Base-by-base conservation (phyloP, 768 basidiomycete species). In the Hericium rajendrae region DNA sequence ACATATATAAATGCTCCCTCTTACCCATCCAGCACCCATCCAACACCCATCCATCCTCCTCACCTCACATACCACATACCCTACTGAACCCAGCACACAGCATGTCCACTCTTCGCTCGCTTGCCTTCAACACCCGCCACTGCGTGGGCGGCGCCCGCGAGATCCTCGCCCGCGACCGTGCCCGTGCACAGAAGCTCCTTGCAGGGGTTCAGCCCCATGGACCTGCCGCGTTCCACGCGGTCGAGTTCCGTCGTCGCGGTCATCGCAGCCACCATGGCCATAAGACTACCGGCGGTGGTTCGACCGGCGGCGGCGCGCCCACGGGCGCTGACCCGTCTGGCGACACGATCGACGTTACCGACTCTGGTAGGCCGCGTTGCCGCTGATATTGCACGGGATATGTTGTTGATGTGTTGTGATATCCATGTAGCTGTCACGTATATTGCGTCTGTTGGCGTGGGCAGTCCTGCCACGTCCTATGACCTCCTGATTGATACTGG, bases 401-500 rank as follows among this genome's bases (percentile, higher is more conserved):
- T 28, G 22, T n/a, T 24, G 13, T 11, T 48, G 20, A 20, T 54
- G 24, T 11, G 20, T 11, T 43, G 28, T 51, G 67, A 64, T 58
- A 48, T 16, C 18, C 15, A 52, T 26, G n/a, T 57, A 65, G 74
- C 71, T 55, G 79, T 84, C 10, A 80, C 78, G 15, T 85, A 85
- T 66, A 78, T 76, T 8, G 70, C 74, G 58, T 63, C 73, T 15
- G 76, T 84, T 43, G 76, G 76, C 51, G 73, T 86, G 20, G 82
- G 82, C 8, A 71, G 63, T 50, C 81, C 81, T 6, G 63, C 78
- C 2, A 77, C 76, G 4, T 59, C 72, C 51, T 82, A 74, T 64
- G 76, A 67, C 2, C 76, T 85, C 41, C 72, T 84, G 51, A 81
- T 83, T 37, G 82, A 84, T 56, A 84, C 80, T 0, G 80, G 82